Percentiles rank a stretch among this genome's conserved stretches.
phyloP scores from a whole-genome alignment of 306 rosid genomes.

The Hylodesmum podocarpum region DNA sequence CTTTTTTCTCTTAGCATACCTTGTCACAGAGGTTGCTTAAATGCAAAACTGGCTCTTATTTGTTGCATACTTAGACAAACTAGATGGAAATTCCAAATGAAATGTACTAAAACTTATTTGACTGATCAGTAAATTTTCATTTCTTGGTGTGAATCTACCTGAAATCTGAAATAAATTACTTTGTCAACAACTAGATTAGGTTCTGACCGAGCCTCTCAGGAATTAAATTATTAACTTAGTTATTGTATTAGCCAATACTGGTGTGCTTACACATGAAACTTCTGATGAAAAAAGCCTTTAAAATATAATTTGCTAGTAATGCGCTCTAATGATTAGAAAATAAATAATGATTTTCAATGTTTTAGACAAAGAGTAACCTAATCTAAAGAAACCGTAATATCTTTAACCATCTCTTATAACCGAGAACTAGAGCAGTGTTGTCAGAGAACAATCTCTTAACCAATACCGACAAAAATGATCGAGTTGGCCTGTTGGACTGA shows the following conservation, averaged over 20 bases:
- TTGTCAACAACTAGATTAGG: conserved; percentile 4
- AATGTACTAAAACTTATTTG: conserved; percentile 5
- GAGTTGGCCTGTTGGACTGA: no score
- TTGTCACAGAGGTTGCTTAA: background rate
- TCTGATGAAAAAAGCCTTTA: background rate
- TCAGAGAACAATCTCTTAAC: no score
- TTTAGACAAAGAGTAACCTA: no score
- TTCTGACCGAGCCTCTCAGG: background rate
- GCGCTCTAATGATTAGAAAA: background rate
- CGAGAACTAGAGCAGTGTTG: no score
- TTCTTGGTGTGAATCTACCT: conserved; percentile 4
- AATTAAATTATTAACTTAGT: background rate
- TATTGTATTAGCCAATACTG: background rate
- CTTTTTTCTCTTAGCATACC: background rate
- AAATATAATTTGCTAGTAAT: background rate
- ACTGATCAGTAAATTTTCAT: background rate
- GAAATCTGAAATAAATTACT: conserved; percentile 4
- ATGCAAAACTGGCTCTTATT: background rate
- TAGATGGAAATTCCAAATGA: background rate
- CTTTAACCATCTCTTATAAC: no score
- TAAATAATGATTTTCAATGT: background rate
- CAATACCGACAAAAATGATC: no score
- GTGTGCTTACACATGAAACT: background rate
- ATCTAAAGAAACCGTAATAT: no score
- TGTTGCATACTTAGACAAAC: conserved; percentile 22